Conservation (phyloP, 768 basidiomycete species). For the Pilatotrama ljubarskyi region DNA sequence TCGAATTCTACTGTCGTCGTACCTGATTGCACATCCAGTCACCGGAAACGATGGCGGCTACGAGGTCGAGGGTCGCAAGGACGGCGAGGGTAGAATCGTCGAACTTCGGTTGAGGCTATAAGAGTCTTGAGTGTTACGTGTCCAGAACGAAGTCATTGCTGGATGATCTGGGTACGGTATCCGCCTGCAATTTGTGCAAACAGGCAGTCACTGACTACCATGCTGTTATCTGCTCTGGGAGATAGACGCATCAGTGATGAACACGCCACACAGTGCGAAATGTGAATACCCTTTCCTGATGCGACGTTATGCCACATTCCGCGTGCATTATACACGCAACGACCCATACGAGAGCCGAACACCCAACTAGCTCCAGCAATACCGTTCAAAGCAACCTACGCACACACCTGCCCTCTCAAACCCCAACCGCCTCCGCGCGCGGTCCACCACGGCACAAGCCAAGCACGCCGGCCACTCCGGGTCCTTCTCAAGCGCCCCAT, state of each 20-base stretch:
- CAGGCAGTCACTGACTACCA: too few relatives aligned
- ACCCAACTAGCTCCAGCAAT: slow-evolving; percentile 31
- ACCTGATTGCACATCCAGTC: neutral
- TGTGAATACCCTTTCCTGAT: too few relatives aligned
- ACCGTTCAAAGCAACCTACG: slow-evolving; percentile 30
- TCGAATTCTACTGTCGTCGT: too few relatives aligned
- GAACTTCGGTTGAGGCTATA: neutral
- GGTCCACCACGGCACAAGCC: slow-evolving; percentile 63
- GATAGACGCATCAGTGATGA: too few relatives aligned
- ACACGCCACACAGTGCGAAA: too few relatives aligned
- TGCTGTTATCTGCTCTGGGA: too few relatives aligned
- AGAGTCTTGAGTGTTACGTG: neutral
- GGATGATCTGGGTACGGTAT: too few relatives aligned
- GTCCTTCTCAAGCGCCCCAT: slow-evolving; percentile 38
- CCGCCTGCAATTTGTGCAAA: too few relatives aligned
- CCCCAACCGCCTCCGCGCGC: slow-evolving; percentile 25
- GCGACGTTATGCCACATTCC: too few relatives aligned
- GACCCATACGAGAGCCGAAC: too few relatives aligned
- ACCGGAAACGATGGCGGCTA: slow-evolving; percentile 2
- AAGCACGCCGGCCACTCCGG: slow-evolving; percentile 62
- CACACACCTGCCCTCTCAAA: slow-evolving; percentile 26
- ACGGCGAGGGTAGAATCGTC: neutral
- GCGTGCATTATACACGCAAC: too few relatives aligned
- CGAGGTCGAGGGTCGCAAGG: neutral
- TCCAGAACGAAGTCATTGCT: too few relatives aligned